phyloP scores from a whole-genome alignment of 2,329 filamentous ascomycete species.

The Fusarium camptoceras region DNA sequence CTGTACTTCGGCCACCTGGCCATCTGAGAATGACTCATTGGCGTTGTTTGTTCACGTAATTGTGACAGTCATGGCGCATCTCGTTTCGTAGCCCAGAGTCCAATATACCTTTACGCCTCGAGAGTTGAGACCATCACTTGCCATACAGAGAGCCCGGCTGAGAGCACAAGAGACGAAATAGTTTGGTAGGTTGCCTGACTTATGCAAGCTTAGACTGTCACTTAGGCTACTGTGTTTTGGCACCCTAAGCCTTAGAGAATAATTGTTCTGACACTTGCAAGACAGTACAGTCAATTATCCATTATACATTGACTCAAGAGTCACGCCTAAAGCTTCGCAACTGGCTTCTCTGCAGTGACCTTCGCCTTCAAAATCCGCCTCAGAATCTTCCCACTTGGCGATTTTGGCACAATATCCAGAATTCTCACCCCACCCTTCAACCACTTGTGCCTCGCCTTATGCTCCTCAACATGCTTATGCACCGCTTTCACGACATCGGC shows the following conservation, averaged over 20 bases:
- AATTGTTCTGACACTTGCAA: too few species aligned
- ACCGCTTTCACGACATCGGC: conserved; percentile 63
- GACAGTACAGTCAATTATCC: too few species aligned
- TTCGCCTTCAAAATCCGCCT: conserved; percentile 23
- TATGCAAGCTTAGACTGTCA: too few species aligned
- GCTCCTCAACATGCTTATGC: conserved; percentile 69
- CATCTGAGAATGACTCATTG: neutral
- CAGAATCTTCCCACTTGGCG: conserved; percentile 76
- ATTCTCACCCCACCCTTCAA: conserved; percentile 73
- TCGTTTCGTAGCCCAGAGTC: neutral
- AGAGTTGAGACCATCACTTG: neutral
- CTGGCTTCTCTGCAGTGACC: conserved; percentile 50
- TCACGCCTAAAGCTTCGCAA: conserved; percentile 14
- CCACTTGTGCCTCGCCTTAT: conserved; percentile 77
- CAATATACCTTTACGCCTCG: neutral
- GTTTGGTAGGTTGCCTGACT: too few species aligned
- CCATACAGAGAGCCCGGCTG: neutral
- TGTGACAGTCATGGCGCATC: neutral
- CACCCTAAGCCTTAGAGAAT: too few species aligned
- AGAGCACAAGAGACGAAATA: too few species aligned
- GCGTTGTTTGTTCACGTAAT: neutral
- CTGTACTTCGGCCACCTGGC: neutral
- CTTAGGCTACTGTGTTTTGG: too few species aligned
- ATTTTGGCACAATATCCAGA: conserved; percentile 76
- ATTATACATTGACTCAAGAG: neutral